Conservation (phyloP, 257 asterid species). For the Gynochthodes officinalis region DNA sequence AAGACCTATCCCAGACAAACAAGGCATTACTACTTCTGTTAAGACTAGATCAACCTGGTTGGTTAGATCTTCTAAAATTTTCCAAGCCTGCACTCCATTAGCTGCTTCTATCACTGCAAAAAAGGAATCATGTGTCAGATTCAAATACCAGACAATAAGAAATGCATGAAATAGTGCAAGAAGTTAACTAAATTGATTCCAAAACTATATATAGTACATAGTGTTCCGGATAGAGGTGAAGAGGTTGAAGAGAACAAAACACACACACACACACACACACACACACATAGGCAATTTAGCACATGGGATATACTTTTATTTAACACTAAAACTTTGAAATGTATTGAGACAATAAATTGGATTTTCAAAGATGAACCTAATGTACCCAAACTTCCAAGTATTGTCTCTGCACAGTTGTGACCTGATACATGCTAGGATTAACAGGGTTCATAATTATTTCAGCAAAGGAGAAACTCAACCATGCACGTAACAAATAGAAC, state of each 20-base stretch:
- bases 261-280: too few relatives aligned
- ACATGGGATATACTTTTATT: not conserved
- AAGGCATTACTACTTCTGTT: slow-evolving; percentile 79
- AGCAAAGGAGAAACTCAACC: not conserved
- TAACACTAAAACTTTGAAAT: not conserved
- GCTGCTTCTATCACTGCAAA: slow-evolving; percentile 71
- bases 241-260: too few relatives aligned
- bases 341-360: not conserved
- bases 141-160: not conserved
- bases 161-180: not conserved
- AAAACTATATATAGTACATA: not conserved
- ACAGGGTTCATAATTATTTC: not conserved
- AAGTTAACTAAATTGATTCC: not conserved
- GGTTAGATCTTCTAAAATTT: slow-evolving; percentile 64
- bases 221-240: not conserved
- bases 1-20: slow-evolving; percentile 73
- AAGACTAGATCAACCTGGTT: slow-evolving; percentile 73
- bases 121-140: slow-evolving; percentile 5
- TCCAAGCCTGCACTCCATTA: slow-evolving; percentile 89
- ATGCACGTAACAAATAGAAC: too few relatives aligned
- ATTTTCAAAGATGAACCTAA: not conserved
- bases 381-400: not conserved
- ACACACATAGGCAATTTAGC: too few relatives aligned
- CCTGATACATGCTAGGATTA: not conserved
- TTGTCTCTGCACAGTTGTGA: not conserved